Evolutionary conservation across 345 rosid species (phyloP), one percentile per base, ranked within the genome.

Genomic region (Populus ilicifolia): DNA sequence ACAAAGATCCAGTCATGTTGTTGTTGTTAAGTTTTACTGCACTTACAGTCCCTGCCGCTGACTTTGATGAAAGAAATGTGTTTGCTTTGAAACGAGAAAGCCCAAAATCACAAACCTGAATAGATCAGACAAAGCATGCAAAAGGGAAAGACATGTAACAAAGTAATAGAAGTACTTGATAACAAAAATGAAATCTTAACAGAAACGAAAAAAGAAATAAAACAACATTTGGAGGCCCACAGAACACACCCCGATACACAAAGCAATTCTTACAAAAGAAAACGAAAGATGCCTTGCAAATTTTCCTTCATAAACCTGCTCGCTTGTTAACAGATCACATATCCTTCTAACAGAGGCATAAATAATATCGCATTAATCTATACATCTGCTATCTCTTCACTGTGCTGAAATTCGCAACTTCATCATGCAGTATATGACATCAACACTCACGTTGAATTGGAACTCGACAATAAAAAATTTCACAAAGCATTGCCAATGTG

Each of bases 11-110:
- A 67, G 18, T 65, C n/a, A 67, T n/a, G 23, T 20, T 17, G 39
- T 20, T 21, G 39, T 79, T 21, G 20, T 71, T 52, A 75, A 80
- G 69, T 54, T 72, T 54, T 59, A 81, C 7, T 79, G 39, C 80
- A 89, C 99, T 89, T 94, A 94, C 99, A 14, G 99, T 96, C 83
- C 99, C 99, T 69, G 99, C 99, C 35, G 99, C 99, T 48, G 99
- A 92, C 83, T 96, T 96, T 72, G 99, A 96, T 71, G 99, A 94
- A 65, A 96, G 93, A 80, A 92, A 96, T 43, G 99, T 96, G 85
- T 87, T 92, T 61, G 97, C 97, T 83, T 96, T 96, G 64, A 94
- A 87, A 71, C 99, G 96, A 43, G 99, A 96, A 81, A 96, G 98
- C 69, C 99, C 99, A 86, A 96, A 96, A 89, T 93, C 99, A 76